These are phyloP conservation scores for Termitomyces bulborhizus DNA, from an alignment of 768 basidiomycete genomes.

Conservation along the genomic window DNA sequence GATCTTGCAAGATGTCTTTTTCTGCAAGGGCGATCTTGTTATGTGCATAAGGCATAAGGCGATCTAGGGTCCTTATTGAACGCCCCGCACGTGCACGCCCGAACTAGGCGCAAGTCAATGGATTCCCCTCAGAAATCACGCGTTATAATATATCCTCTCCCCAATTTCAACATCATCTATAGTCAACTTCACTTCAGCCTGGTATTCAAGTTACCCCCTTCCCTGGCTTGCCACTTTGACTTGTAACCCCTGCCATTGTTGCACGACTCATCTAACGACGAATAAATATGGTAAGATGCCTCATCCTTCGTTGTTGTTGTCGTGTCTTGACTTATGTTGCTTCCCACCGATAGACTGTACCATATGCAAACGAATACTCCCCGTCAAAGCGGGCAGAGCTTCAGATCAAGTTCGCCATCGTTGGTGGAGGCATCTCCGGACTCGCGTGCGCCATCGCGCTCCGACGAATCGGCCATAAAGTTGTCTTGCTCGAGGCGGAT, in stretches of 20 bases:
- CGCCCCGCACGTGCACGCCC: slow-evolving; percentile 3
- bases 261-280: neutral
- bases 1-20: neutral
- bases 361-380: neutral
- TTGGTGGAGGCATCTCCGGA: slow-evolving; percentile 45
- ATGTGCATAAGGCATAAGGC: neutral
- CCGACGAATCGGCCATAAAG: slow-evolving; percentile 47
- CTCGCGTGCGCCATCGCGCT: slow-evolving; percentile 49
- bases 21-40: slow-evolving; percentile 8
- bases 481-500: slow-evolving; percentile 42
- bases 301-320: neutral
- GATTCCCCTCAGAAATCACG: neutral
- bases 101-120: neutral
- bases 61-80: slow-evolving; percentile 5
- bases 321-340: neutral
- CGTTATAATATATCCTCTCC: neutral
- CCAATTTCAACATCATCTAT: neutral
- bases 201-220: neutral
- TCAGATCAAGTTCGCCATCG: slow-evolving; percentile 26
- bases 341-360: neutral
- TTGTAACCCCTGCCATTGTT: neutral
- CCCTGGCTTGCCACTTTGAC: neutral
- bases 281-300: neutral
- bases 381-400: slow-evolving; percentile 17
- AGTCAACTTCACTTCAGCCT: neutral